Conservation (phyloP, 371 early-diverging fungal genomes). For the Syncephalastrum racemosum region DNA sequence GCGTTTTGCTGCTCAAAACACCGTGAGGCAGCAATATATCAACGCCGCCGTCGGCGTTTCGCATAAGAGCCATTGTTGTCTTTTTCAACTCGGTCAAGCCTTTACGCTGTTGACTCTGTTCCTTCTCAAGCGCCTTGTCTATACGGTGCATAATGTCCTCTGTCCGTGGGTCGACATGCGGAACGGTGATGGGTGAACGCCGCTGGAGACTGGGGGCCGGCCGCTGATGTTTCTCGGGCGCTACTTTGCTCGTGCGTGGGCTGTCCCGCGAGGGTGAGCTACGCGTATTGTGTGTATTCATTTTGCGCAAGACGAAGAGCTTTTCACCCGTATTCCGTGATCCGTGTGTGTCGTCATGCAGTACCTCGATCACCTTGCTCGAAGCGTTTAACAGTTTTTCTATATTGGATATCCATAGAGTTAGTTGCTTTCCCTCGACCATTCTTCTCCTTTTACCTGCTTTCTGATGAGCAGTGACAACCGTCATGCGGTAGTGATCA, state of each 20-base stretch:
- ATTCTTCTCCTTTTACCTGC: conserved; percentile 15
- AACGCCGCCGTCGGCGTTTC: conserved; percentile 27
- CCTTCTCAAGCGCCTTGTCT: conserved; percentile 10
- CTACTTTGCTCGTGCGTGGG: conserved; percentile 17
- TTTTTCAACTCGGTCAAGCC: not conserved
- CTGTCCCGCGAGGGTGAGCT: conserved; percentile 4
- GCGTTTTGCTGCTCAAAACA: conserved; percentile 23
- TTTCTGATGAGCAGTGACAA: conserved; percentile 8
- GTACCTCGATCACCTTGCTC: conserved; percentile 18
- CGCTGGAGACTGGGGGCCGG: conserved; percentile 1
- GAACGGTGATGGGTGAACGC: conserved; percentile 9
- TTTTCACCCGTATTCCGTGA: conserved; percentile 32
- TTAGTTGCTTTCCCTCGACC: not conserved
- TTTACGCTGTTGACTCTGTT: not conserved
- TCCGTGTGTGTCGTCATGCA: conserved; percentile 21
- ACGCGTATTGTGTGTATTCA: conserved; percentile 5
- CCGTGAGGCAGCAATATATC: conserved; percentile 40
- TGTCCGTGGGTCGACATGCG: conserved; percentile 7
- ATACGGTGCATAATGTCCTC: conserved; percentile 15
- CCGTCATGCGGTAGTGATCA: conserved; percentile 17
- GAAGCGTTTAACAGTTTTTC: conserved; percentile 16
- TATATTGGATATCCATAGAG: not conserved
- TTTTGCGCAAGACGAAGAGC: conserved; percentile 32
- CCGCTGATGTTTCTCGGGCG: conserved; percentile 13
- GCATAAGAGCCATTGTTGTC: conserved; percentile 14